phyloP scores from a whole-genome alignment of 176 grass and related monocot genomes.

The Saccharum officinarum region DNA sequence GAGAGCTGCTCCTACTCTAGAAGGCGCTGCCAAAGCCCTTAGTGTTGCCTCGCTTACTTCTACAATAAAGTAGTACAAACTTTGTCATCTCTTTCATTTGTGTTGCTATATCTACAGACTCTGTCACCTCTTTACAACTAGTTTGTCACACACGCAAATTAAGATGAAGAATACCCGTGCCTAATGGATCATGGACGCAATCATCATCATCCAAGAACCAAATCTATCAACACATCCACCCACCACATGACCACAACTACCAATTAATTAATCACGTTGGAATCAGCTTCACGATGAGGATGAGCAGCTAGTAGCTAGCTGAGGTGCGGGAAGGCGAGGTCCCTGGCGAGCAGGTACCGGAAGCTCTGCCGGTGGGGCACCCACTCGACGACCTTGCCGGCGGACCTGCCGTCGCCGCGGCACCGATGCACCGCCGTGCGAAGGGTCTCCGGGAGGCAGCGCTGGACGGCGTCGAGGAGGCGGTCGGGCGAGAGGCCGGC shows the following conservation, averaged over 20 bases:
- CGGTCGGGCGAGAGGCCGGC: constrained; percentile 56
- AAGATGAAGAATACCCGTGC: background rate
- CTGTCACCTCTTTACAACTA: background rate
- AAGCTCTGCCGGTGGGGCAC: constrained; percentile 64
- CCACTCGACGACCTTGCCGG: constrained; percentile 72
- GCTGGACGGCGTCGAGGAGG: constrained; percentile 65
- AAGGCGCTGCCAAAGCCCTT: no score
- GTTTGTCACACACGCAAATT: background rate
- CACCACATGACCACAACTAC: background rate
- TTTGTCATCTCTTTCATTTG: background rate
- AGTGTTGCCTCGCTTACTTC: no score
- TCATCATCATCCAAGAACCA: constrained; percentile 1
- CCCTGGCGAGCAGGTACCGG: constrained; percentile 78
- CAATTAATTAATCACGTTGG: background rate
- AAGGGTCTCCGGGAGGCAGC: constrained; percentile 68
- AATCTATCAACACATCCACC: constrained; percentile 38
- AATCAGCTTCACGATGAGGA: background rate
- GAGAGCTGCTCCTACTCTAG: no score
- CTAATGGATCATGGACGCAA: background rate
- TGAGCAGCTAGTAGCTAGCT: constrained; percentile 21
- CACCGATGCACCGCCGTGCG: constrained; percentile 71
- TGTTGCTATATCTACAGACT: background rate
- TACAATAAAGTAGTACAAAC: background rate
- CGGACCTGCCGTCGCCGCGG: constrained; percentile 32
- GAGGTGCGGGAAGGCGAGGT: constrained; percentile 80